phyloP scores from a whole-genome alignment of 164 flowering plant species.

The grape (Vitis vinifera) region DNA sequence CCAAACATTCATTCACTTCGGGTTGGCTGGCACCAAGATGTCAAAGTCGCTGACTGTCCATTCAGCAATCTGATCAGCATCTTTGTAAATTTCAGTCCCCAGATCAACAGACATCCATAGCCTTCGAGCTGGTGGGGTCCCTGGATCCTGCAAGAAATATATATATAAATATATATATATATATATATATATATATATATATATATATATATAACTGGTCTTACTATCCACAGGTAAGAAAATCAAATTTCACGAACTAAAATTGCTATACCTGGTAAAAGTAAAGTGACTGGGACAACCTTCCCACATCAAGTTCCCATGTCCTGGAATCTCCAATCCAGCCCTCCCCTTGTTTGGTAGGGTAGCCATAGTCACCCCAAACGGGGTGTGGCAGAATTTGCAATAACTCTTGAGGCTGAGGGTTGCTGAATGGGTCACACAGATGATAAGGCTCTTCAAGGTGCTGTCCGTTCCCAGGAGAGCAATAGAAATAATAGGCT shows the following conservation, averaged over 20 bases:
- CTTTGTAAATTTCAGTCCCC: constrained; percentile 62
- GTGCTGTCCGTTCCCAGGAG: constrained; percentile 55
- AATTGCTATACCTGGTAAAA: constrained; percentile 60
- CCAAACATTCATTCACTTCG: not conserved
- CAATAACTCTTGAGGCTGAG: constrained; percentile 72
- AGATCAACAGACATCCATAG: constrained; percentile 61
- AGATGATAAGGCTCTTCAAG: constrained; percentile 44
- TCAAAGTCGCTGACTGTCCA: constrained; percentile 72
- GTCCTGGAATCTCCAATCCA: constrained; percentile 73
- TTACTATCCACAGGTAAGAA: no score
- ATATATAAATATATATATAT: no score
- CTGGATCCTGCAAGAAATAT: constrained; percentile 52
- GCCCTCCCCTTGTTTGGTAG: constrained; percentile 61
- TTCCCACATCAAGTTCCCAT: constrained; percentile 78
- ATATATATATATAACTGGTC: not conserved
- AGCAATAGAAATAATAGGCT: constrained; percentile 63
- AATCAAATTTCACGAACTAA: no score
- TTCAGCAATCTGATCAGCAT: constrained; percentile 48
- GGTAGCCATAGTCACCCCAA: constrained; percentile 76
- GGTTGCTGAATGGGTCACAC: constrained; percentile 76
- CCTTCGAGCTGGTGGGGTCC: constrained; percentile 57
- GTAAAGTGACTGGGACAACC: constrained; percentile 52
- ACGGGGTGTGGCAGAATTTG: constrained; percentile 70
- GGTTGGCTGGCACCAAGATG: constrained; percentile 34
- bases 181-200: no score